These are phyloP conservation scores for Herpetospermum pedunculosum DNA, from an alignment of 306 rosid genomes.

Conservation along the genomic window DNA sequence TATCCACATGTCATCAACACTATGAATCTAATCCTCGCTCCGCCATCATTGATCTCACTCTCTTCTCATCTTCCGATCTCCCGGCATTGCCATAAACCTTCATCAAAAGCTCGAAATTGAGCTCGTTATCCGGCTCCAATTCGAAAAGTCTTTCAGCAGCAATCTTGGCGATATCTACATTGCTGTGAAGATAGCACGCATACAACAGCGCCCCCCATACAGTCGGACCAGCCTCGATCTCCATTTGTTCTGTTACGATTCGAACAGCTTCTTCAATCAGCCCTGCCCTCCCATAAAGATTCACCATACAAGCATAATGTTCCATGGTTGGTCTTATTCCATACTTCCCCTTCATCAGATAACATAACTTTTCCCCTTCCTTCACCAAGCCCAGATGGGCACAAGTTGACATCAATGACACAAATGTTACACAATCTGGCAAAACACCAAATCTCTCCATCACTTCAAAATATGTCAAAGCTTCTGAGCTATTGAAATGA, in stretches of 20 bases:
- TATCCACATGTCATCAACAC: neutral
- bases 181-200: constrained; percentile 56
- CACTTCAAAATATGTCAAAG: constrained; percentile 42
- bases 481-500: constrained; percentile 38
- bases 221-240: constrained; percentile 63
- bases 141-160: constrained; percentile 72
- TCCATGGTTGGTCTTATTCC: constrained; percentile 64
- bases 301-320: constrained; percentile 80
- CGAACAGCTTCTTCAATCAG: constrained; percentile 48
- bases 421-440: constrained; percentile 70
- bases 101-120: constrained; percentile 65
- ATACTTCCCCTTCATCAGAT: constrained; percentile 51
- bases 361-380: constrained; percentile 52
- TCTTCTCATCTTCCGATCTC: constrained; percentile 46
- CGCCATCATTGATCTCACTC: constrained; percentile 49
- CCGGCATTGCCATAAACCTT: constrained; percentile 53
- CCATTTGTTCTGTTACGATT: constrained; percentile 34
- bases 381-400: constrained; percentile 55
- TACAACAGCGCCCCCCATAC: constrained; percentile 81
- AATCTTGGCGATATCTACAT: constrained; percentile 53
- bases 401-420: constrained; percentile 58
- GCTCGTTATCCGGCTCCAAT: constrained; percentile 79
- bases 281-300: constrained; percentile 88
- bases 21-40: constrained; percentile 40
- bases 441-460: constrained; percentile 41